Base-by-base conservation (phyloP, 352 stramenopile species). In the Salisapilia sapeloensis region DNA sequence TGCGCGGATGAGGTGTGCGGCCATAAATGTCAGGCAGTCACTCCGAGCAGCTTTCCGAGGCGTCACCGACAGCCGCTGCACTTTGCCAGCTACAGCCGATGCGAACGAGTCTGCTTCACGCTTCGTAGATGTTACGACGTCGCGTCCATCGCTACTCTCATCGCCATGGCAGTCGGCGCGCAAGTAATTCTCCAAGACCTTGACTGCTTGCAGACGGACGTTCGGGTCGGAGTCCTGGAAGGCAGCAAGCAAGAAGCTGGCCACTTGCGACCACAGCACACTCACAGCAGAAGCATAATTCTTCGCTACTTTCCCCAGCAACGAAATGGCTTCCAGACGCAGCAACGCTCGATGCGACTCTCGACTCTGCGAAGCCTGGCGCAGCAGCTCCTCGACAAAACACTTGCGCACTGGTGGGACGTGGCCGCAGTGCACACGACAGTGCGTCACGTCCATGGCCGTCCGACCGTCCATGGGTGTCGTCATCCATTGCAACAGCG, bases 141-240 rank as follows among this genome's bases (percentile, higher is more conserved):
- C n/a, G n/a, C n/a, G n/a, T n/a, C n/a, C n/a, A n/a, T n/a, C n/a
- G n/a, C n/a, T n/a, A n/a, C n/a, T n/a, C n/a, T n/a, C n/a, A n/a
- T n/a, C n/a, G n/a, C n/a, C n/a, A n/a, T 28, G 23, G 12, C 23
- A 31, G 6, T 37, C 19, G 9, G 19, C 9, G 20, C n/a, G n/a
- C n/a, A 91, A 81, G 39, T 91, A 87, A 35, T 87, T 86, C 36
- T 91, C 75, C 35, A 91, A 25, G 28, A 91, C 84, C 35, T 91
- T 91, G 3, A 91, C 63, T 1, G 75, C 75, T 62, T 91, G 75
- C 0, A 91, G 52, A 0, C 75, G 75, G 26, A 91, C 67, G 35
- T 87, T 87, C 2, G 74, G 65, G 29, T 91, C 75, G 40, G 78
- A 53, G 21, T 91, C 75, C 56, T 83, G 71, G 34, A 87, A 91